Percentiles rank a stretch among this genome's conserved stretches.
These are phyloP conservation scores for Picocystis sp. DNA, from an alignment of 163 green algal species.

Conservation along the genomic window DNA sequence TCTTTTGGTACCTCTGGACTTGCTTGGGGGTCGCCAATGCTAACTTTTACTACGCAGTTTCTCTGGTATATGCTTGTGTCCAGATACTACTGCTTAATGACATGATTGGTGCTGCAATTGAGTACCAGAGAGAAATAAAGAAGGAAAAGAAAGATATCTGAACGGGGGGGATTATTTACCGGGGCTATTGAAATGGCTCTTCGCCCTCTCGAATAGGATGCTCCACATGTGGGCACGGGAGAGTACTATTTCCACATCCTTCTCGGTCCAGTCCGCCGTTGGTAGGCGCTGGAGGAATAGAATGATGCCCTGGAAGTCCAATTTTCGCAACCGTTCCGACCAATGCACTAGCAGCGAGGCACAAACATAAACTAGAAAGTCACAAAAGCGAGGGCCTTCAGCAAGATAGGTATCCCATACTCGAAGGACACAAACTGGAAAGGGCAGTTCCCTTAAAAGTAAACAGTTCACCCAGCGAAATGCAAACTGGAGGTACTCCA, in stretches of 20 bases:
- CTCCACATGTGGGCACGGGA: constrained; percentile 52
- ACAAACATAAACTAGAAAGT: constrained; percentile 57
- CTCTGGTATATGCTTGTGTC: too few relatives aligned
- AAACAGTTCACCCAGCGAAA: constrained; percentile 97
- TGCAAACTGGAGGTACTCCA: constrained; percentile 94
- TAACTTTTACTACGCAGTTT: too few relatives aligned
- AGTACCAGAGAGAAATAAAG: too few relatives aligned
- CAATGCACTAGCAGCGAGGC: constrained; percentile 8
- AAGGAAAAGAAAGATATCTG: too few relatives aligned
- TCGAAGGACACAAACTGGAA: constrained; percentile 12
- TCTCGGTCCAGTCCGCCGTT: constrained; percentile 49
- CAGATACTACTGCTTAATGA: too few relatives aligned
- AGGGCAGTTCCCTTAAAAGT: constrained; percentile 31
- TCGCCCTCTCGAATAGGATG: constrained; percentile 43
- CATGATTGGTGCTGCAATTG: too few relatives aligned
- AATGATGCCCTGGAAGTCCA: constrained; percentile 93
- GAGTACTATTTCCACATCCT: constrained; percentile 56
- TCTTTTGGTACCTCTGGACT: too few relatives aligned
- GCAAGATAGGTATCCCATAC: constrained; percentile 93
- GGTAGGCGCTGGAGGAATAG: constrained; percentile 82
- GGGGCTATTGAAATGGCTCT: constrained; percentile 25
- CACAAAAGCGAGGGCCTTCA: constrained; percentile 62
- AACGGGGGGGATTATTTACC: too few relatives aligned
- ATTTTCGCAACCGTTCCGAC: neutral
- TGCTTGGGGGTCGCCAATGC: too few relatives aligned